These are phyloP conservation scores for Fraxinus sp. DNA, from an alignment of 305 asterid species.

Conservation along the genomic window DNA sequence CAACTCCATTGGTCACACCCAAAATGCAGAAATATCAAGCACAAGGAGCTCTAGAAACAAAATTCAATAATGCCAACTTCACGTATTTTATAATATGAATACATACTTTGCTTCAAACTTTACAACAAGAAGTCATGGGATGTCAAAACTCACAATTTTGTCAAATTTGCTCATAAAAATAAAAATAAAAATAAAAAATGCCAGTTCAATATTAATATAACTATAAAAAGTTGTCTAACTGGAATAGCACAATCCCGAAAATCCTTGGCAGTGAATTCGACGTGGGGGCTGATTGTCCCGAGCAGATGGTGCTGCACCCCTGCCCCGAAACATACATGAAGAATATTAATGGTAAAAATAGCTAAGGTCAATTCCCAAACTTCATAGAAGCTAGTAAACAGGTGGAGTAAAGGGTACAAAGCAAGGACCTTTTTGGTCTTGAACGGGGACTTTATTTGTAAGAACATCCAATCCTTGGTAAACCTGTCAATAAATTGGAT, in stretches of 20 bases:
- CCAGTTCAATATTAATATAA: background rate
- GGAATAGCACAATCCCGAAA: conserved; percentile 71
- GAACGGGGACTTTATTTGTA: conserved; percentile 70
- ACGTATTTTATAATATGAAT: background rate
- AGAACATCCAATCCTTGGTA: conserved; percentile 84
- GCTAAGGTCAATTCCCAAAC: background rate
- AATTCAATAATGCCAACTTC: background rate
- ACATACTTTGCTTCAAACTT: background rate
- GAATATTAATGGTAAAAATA: conserved; percentile 1
- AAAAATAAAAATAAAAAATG: background rate
- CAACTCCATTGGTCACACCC: background rate
- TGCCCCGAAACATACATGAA: conserved; percentile 28
- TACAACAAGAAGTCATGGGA: background rate
- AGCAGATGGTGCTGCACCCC: conserved; percentile 87
- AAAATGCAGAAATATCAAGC: background rate
- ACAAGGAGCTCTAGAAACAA: background rate
- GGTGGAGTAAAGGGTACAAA: conserved; percentile 15
- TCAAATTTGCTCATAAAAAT: background rate
- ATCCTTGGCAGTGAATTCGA: conserved; percentile 78
- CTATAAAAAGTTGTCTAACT: conserved; percentile 38
- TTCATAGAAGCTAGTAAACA: background rate
- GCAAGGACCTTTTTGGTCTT: conserved; percentile 67
- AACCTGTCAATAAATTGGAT: conserved; percentile 38
- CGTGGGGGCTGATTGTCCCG: conserved; percentile 67
- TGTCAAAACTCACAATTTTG: background rate